These are phyloP conservation scores for Nephelium lappaceum DNA, from an alignment of 345 rosid species.

Conservation along the genomic window DNA sequence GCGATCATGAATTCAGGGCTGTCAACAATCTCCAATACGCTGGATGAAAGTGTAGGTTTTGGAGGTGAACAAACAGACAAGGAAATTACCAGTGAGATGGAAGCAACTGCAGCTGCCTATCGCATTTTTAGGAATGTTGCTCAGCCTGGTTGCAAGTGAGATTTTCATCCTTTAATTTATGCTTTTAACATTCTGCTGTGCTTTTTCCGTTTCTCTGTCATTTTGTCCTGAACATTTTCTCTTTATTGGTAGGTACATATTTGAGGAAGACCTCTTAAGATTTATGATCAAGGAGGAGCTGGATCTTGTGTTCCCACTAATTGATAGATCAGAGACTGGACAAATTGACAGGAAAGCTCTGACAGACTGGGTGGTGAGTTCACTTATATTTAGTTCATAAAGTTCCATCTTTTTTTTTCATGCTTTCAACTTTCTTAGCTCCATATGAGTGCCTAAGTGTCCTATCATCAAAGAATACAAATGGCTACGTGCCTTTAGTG, in stretches of 20 bases:
- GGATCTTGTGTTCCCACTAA: constrained; percentile 67
- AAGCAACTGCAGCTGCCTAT: constrained; percentile 74
- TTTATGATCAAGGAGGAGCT: constrained; percentile 93
- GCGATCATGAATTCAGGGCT: constrained; percentile 67
- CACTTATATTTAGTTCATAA: not conserved
- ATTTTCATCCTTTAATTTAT: constrained; percentile 3
- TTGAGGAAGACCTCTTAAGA: constrained; percentile 70
- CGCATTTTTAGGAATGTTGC: constrained; percentile 66
- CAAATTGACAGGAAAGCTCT: constrained; percentile 61
- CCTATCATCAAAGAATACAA: too few relatives aligned
- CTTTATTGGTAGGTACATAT: constrained; percentile 56
- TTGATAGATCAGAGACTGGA: constrained; percentile 60
- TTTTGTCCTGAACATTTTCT: constrained; percentile 15
- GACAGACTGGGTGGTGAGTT: constrained; percentile 79
- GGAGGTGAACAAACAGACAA: constrained; percentile 48
- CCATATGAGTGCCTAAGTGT: not conserved
- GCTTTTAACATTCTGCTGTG: not conserved
- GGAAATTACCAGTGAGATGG: constrained; percentile 80
- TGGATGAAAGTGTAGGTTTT: constrained; percentile 53
- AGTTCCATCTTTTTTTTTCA: not conserved
- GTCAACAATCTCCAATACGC: constrained; percentile 64
- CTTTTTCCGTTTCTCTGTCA: not conserved
- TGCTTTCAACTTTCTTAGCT: not conserved
- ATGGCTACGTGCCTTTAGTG: not conserved
- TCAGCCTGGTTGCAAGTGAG: constrained; percentile 49